These are phyloP conservation scores for Aspergillus proliferans DNA, from an alignment of 2,329 filamentous ascomycete genomes.

Conservation along the genomic window DNA sequence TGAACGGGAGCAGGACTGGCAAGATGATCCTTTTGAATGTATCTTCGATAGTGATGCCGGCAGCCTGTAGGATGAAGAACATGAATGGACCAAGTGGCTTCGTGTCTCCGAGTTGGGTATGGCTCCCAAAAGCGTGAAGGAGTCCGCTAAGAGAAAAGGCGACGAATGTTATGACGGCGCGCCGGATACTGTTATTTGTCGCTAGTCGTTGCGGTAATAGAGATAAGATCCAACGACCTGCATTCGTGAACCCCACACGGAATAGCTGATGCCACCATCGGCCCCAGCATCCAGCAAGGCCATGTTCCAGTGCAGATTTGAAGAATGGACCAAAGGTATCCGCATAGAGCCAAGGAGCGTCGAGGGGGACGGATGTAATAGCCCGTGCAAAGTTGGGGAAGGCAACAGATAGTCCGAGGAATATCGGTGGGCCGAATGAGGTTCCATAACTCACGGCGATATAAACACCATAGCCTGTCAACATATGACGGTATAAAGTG, in stretches of 20 bases:
- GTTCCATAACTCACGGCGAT: slow-evolving; percentile 57
- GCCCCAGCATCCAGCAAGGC: slow-evolving; percentile 77
- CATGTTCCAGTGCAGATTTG: slow-evolving; percentile 48
- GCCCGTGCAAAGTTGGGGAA: slow-evolving; percentile 51
- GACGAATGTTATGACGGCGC: slow-evolving; percentile 18
- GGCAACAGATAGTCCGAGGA: slow-evolving; percentile 46
- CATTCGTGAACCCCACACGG: slow-evolving; percentile 50
- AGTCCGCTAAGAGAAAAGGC: slow-evolving; percentile 31
- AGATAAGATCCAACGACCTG: slow-evolving; percentile 34
- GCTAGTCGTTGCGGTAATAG: slow-evolving; percentile 16
- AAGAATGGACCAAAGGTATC: slow-evolving; percentile 50
- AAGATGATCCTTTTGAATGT: slow-evolving; percentile 32
- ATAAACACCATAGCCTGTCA: slow-evolving; percentile 54
- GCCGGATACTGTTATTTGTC: slow-evolving; percentile 13
- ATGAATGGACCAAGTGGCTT: slow-evolving; percentile 49
- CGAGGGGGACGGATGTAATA: slow-evolving; percentile 53
- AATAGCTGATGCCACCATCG: slow-evolving; percentile 89
- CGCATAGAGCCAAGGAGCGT: slow-evolving; percentile 57
- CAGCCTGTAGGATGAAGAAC: slow-evolving; percentile 68
- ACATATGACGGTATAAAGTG: slow-evolving; percentile 50
- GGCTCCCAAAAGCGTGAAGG: slow-evolving; percentile 66
- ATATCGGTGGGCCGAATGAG: slow-evolving; percentile 55
- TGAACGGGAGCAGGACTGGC: slow-evolving; percentile 23
- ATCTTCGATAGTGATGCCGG: slow-evolving; percentile 60
- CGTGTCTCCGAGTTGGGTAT: slow-evolving; percentile 58